phyloP scores from a whole-genome alignment of 768 basidiomycete species.

The Mycena galopus region DNA sequence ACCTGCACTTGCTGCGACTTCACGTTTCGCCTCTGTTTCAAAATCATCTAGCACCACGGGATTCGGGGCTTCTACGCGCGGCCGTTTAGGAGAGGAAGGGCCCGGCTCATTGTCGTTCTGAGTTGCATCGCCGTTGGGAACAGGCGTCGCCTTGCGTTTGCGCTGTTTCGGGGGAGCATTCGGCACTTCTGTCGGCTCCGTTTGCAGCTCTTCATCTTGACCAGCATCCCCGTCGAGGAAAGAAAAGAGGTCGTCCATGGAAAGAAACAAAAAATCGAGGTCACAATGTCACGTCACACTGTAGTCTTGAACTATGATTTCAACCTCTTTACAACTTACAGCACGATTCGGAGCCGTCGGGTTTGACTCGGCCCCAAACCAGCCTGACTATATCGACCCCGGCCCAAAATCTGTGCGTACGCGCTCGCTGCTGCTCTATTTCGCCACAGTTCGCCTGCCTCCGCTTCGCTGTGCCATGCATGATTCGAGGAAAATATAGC shows the following conservation, averaged over 20 bases:
- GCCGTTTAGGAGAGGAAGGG: slow-evolving; percentile 66
- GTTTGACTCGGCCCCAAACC: no score
- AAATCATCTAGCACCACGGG: slow-evolving; percentile 94
- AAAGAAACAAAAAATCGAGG: not conserved
- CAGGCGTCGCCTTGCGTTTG: slow-evolving; percentile 28
- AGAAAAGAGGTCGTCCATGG: slow-evolving; percentile 74
- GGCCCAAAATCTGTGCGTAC: no score
- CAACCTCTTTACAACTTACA: no score
- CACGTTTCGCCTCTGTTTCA: slow-evolving; percentile 93
- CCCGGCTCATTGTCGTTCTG: slow-evolving; percentile 51
- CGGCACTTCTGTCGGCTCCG: slow-evolving; percentile 31
- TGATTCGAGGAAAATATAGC: no score
- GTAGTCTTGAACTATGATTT: no score
- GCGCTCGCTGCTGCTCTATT: no score
- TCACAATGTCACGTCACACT: not conserved
- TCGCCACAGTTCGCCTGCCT: no score
- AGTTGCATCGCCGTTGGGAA: slow-evolving; percentile 37
- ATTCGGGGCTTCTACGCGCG: slow-evolving; percentile 70
- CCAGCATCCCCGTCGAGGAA: slow-evolving; percentile 71
- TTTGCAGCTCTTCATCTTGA: slow-evolving; percentile 48
- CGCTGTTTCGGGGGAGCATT: slow-evolving; percentile 17
- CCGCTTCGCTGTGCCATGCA: no score
- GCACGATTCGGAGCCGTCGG: no score
- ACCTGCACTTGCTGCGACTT: slow-evolving; percentile 91
- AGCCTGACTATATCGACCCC: no score